Evolutionary conservation across 2,329 filamentous ascomycete species (phyloP), one percentile per base, ranked within the genome.

Genomic region (Peltaster fructicola): DNA sequence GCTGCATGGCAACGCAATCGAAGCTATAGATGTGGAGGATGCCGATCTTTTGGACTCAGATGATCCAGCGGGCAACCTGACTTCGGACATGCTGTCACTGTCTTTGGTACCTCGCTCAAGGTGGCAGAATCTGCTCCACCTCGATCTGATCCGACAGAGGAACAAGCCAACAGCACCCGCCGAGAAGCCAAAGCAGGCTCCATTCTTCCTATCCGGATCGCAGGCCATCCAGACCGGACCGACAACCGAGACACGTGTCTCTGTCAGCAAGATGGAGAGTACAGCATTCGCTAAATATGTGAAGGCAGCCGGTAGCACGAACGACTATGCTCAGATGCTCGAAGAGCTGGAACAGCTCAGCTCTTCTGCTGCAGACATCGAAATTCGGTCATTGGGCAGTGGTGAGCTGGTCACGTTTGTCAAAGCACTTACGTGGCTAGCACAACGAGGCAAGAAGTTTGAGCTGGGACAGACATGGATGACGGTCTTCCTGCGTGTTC

Each of bases 381-480:
- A 91, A 42, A 76, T 98, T 24, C 78, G 88, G 8, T 90, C 82
- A 0, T 61, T 95, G 32, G 42, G 39, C 44, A 30, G 31, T 8
- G 75, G 43, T 30, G 88, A 95, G 50, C 56, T 91, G 10, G 57
- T 73, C 1, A 62, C 71, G 26, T 98, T 98, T 45, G 72, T 95
- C 25, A 52, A 58, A n/a, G 82, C 82, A 2, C 53, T 98, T 28
- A 90, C 79, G 0, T 61, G 57, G 26, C 63, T 76, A 8, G 56
- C 95, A 25, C 53, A 58, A 20, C 59, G 68, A 24, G 70, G 73
- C 35, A 68, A 67, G 23, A 88, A 95, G 50, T 98, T 91, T 50
- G 88, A 98, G 53, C 63, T 98, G 18, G 77, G 81, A 9, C 84
- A 95, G 51, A 81, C 82, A 1, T 98, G 88, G 85, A 95, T 98